Percentiles rank a stretch among this genome's conserved stretches.
These are phyloP conservation scores for Bjerkandera adusta DNA, from an alignment of 1,284 basidiomycete species.

Conservation along the genomic window DNA sequence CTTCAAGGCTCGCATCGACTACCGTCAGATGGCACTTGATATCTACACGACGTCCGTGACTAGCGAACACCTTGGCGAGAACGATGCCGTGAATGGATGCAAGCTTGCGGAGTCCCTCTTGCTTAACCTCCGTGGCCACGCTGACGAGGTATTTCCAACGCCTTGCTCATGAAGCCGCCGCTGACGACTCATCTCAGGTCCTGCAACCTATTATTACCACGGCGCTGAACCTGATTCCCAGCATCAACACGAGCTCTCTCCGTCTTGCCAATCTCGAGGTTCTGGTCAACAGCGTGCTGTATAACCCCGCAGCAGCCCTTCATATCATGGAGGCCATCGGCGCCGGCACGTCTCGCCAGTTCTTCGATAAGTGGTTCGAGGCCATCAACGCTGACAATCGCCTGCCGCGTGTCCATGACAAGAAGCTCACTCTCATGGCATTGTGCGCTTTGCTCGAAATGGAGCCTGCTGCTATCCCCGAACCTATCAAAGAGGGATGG, in stretches of 20 bases:
- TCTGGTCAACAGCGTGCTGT: conserved; percentile 81
- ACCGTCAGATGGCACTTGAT: conserved; percentile 81
- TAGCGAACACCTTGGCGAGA: conserved; percentile 75
- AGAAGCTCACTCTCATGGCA: conserved; percentile 79
- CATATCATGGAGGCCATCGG: conserved; percentile 68
- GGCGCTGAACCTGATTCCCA: conserved; percentile 57
- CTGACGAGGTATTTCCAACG: conserved; percentile 64
- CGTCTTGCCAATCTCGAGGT: conserved; percentile 81
- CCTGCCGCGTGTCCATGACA: conserved; percentile 88
- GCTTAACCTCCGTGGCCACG: conserved; percentile 72
- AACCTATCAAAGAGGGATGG: conserved; percentile 66
- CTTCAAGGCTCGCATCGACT: conserved; percentile 72
- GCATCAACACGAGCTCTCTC: conserved; percentile 59
- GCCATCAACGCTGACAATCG: conserved; percentile 61
- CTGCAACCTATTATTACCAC: conserved; percentile 59
- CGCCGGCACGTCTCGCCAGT: conserved; percentile 56
- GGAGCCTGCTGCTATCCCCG: conserved; percentile 55
- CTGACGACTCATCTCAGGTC: conserved; percentile 29
- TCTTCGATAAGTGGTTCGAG: conserved; percentile 82
- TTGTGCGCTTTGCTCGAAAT: conserved; percentile 75
- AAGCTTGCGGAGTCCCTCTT: conserved; percentile 85
- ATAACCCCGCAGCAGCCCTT: conserved; percentile 78
- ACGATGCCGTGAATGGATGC: conserved; percentile 81
- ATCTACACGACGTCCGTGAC: conserved; percentile 81
- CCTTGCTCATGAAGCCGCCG: neutral